Conservation (phyloP, 2,329 filamentous ascomycete species). For the Cladophialophora exuberans region DNA sequence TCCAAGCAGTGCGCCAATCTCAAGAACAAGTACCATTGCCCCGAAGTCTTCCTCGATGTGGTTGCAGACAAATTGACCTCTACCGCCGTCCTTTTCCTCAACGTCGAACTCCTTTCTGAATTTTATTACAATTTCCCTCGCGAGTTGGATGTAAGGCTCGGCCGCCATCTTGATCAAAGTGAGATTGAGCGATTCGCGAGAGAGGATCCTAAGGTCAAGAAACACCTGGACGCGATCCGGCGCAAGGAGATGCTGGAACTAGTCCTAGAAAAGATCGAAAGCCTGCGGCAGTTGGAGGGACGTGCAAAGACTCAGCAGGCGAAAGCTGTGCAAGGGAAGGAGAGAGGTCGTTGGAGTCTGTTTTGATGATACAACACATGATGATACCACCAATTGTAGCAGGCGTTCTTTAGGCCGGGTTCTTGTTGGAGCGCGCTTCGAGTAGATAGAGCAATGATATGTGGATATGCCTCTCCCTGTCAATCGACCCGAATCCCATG, state of each 20-base stretch:
- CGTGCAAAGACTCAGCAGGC: conserved; percentile 57
- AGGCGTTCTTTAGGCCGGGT: conserved; percentile 13
- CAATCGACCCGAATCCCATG: background rate
- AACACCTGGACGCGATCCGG: conserved; percentile 88
- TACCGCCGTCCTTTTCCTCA: conserved; percentile 94
- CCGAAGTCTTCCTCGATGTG: conserved; percentile 96
- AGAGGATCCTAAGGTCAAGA: conserved; percentile 86
- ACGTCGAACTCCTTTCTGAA: conserved; percentile 93
- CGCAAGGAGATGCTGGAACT: conserved; percentile 92
- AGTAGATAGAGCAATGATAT: conserved; percentile 18
- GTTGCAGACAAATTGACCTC: conserved; percentile 93
- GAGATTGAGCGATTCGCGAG: conserved; percentile 89
- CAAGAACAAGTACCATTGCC: conserved; percentile 94
- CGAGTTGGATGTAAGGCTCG: conserved; percentile 84
- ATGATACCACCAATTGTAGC: conserved; percentile 23
- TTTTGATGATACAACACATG: conserved; percentile 39
- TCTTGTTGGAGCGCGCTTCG: background rate
- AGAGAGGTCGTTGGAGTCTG: conserved; percentile 47
- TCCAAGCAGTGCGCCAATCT: conserved; percentile 83
- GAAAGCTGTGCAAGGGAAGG: conserved; percentile 37
- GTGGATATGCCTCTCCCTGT: conserved; percentile 18
- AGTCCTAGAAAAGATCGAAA: conserved; percentile 94
- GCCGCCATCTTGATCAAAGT: conserved; percentile 74
- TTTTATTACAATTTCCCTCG: conserved; percentile 98
- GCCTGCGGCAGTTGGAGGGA: conserved; percentile 79